These are phyloP conservation scores for Setomelanomma holmii DNA, from an alignment of 2,329 filamentous ascomycete genomes.

Conservation along the genomic window DNA sequence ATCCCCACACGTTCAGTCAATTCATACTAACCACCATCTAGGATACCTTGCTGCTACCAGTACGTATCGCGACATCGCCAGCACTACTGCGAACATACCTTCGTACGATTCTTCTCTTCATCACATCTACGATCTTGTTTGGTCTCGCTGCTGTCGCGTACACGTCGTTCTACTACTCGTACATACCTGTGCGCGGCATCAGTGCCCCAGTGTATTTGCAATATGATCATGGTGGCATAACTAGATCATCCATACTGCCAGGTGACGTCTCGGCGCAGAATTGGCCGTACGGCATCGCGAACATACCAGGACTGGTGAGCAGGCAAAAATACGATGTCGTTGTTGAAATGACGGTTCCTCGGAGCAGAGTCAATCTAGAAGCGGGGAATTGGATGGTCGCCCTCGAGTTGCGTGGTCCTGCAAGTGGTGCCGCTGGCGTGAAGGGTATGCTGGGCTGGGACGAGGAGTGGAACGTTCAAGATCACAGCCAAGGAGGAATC, in stretches of 20 bases:
- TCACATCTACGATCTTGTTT: conserved; percentile 63
- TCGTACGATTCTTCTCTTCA: conserved; percentile 62
- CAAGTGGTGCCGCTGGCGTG: conserved; percentile 9
- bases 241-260: conserved; percentile 9
- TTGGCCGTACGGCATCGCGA: conserved; percentile 61
- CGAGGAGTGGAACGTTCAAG: conserved; percentile 40
- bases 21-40: conserved; percentile 35
- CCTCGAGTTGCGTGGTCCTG: conserved; percentile 66
- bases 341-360: conserved; percentile 77
- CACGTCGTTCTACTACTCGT: conserved; percentile 71
- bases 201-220: conserved; percentile 69
- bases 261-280: conserved; percentile 6
- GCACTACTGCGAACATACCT: conserved; percentile 70
- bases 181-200: conserved; percentile 71
- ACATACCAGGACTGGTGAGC: conserved; percentile 54
- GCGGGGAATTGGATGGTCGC: conserved; percentile 96
- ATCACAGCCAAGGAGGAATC: conserved; percentile 22
- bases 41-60: conserved; percentile 61
- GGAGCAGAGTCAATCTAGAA: conserved; percentile 75
- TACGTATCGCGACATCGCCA: conserved; percentile 65
- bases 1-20: not conserved
- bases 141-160: conserved; percentile 67
- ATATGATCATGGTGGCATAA: conserved; percentile 57
- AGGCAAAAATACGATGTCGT: conserved; percentile 87
- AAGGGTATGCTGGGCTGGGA: conserved; percentile 38